Percentiles rank a stretch among this genome's conserved stretches.
phyloP scores from a whole-genome alignment of 169 alveolate genomes.

The Plasmodium vivax region DNA sequence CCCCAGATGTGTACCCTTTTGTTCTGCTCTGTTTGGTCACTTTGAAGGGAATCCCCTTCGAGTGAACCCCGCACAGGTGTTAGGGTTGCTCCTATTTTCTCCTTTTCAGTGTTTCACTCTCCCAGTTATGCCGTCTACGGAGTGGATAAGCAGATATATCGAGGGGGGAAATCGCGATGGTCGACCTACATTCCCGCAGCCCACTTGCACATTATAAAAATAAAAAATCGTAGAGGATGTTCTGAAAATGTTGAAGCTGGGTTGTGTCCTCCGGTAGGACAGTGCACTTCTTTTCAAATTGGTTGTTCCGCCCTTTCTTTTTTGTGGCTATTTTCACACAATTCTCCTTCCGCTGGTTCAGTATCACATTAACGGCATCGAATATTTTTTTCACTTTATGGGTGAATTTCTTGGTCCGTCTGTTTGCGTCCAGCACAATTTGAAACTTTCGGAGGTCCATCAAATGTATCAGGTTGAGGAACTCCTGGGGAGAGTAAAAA shows the following conservation, averaged over 20 bases:
- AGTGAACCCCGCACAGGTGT: background rate
- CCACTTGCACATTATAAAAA: conserved; percentile 10
- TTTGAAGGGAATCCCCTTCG: background rate
- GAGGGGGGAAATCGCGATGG: background rate
- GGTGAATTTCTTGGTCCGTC: background rate
- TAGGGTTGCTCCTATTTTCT: background rate
- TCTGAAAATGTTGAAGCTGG: conserved; percentile 23
- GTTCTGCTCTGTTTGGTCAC: background rate
- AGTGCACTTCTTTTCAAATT: background rate
- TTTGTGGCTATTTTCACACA: background rate
- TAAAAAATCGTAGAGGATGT: conserved; percentile 50
- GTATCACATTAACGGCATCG: conserved; percentile 15
- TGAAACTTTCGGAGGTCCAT: conserved; percentile 12
- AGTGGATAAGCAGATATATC: background rate
- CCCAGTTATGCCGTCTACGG: background rate
- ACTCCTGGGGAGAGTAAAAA: conserved; percentile 8
- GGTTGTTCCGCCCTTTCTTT: background rate
- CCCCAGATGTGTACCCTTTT: background rate
- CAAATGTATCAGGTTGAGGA: conserved; percentile 9
- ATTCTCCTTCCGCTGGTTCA: background rate
- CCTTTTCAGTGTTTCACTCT: background rate
- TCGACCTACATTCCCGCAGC: background rate
- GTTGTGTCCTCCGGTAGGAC: background rate
- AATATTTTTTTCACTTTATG: conserved; percentile 33
- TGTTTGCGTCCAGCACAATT: conserved; percentile 5